These are phyloP conservation scores for Primulina eburnea DNA, from an alignment of 257 asterid species.

Conservation along the genomic window DNA sequence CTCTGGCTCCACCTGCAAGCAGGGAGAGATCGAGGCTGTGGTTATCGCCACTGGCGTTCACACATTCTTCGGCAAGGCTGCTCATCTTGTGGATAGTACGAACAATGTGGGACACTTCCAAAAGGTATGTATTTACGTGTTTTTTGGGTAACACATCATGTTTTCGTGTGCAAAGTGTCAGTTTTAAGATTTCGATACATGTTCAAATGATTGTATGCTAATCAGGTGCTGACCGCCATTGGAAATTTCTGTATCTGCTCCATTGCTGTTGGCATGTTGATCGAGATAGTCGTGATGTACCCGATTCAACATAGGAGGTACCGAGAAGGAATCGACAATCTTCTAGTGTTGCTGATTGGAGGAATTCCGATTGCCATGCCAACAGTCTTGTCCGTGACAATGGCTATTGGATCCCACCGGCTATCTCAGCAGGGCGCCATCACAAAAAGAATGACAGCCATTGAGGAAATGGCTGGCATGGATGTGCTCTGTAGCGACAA, in stretches of 20 bases:
- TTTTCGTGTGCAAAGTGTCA: too few species aligned
- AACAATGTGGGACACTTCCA: conserved; percentile 85
- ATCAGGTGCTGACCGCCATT: conserved; percentile 71
- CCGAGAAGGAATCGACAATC: conserved; percentile 73
- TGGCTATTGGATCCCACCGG: conserved; percentile 92
- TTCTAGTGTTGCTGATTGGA: conserved; percentile 79
- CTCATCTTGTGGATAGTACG: conserved; percentile 80
- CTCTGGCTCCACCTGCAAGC: conserved; percentile 85
- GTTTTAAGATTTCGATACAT: neutral
- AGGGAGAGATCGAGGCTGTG: conserved; percentile 82
- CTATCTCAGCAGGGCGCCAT: conserved; percentile 85
- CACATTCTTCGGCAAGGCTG: conserved; percentile 86
- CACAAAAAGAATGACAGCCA: conserved; percentile 92
- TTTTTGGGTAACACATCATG: neutral
- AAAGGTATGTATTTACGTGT: conserved; percentile 40
- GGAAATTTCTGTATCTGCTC: conserved; percentile 80
- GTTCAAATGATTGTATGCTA: neutral
- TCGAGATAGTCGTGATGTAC: conserved; percentile 76
- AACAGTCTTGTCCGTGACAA: conserved; percentile 77
- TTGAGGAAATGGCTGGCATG: conserved; percentile 94
- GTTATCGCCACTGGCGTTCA: conserved; percentile 86
- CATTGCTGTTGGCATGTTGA: conserved; percentile 66
- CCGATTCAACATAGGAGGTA: conserved; percentile 71
- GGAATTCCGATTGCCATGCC: conserved; percentile 96
- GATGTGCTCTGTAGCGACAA: conserved; percentile 92